Conservation (phyloP, 305 asterid genomes). For the Striga hermonthica region DNA sequence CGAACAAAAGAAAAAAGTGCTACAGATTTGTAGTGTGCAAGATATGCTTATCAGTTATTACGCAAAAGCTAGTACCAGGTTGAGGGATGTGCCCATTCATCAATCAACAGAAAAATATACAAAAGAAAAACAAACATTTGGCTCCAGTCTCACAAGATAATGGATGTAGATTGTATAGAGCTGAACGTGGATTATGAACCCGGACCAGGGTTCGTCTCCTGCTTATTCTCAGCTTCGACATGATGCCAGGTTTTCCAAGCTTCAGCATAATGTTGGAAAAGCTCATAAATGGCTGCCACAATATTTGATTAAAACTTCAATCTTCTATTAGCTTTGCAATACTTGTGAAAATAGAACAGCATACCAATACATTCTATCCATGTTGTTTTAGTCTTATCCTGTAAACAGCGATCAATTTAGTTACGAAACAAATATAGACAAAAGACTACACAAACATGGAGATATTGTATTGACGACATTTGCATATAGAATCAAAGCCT, state of each 20-base stretch:
- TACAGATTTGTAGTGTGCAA: no score
- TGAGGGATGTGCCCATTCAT: no score
- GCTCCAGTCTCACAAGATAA: background rate
- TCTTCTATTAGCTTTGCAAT: background rate
- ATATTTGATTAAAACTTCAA: slow-evolving; percentile 18
- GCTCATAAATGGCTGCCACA: slow-evolving; percentile 48
- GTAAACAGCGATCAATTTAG: no score
- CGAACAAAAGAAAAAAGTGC: no score
- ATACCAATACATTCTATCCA: background rate
- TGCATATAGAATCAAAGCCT: no score
- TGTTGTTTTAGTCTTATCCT: no score
- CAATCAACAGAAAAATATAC: background rate
- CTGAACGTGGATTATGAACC: slow-evolving; percentile 28
- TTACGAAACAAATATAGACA: no score
- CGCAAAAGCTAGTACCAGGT: no score
- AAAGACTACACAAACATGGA: no score
- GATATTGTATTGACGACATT: no score
- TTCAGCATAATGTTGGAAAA: slow-evolving; percentile 56
- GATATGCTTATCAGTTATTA: no score
- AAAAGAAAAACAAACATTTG: background rate
- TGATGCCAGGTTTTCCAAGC: slow-evolving; percentile 59
- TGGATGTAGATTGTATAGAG: background rate
- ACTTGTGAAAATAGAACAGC: background rate
- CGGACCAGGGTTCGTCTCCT: slow-evolving; percentile 31
- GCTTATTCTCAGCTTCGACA: slow-evolving; percentile 46